phyloP scores from a whole-genome alignment of 345 rosid species.

The Pistacia vera region DNA sequence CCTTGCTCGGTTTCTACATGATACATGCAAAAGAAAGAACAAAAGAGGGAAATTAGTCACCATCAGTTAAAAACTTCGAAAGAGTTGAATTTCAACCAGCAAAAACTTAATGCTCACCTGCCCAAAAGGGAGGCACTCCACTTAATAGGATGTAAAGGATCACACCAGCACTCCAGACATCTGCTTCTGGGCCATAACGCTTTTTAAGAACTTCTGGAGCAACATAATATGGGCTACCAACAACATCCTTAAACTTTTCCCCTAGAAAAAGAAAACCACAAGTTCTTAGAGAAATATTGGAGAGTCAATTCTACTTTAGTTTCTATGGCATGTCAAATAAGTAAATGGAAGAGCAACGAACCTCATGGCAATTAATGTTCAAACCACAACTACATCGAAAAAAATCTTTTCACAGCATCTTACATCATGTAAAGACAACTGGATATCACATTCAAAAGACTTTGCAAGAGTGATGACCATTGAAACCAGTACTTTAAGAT shows the following conservation, averaged over 20 bases:
- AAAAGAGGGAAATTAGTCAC: slow-evolving; percentile 14
- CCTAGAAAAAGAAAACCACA: slow-evolving; percentile 37
- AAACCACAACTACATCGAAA: too few species aligned
- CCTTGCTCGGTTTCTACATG: slow-evolving; percentile 81
- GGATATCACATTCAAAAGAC: neutral
- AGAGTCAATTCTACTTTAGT: neutral
- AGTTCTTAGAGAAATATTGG: neutral
- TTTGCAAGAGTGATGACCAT: neutral
- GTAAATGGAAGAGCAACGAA: neutral
- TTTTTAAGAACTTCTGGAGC: slow-evolving; percentile 88
- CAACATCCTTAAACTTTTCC: slow-evolving; percentile 76
- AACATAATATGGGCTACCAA: slow-evolving; percentile 93
- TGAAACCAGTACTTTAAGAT: neutral
- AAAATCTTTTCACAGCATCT: neutral
- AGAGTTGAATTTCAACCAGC: slow-evolving; percentile 5
- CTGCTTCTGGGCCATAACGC: slow-evolving; percentile 84
- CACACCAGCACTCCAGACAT: slow-evolving; percentile 98
- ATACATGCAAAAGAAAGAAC: slow-evolving; percentile 11
- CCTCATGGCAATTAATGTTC: too few species aligned
- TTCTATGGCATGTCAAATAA: neutral
- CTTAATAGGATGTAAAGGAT: slow-evolving; percentile 83
- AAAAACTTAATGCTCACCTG: slow-evolving; percentile 48
- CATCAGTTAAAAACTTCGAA: neutral
- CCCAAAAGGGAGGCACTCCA: slow-evolving; percentile 97
- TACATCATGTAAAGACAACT: neutral